phyloP scores from a whole-genome alignment of 768 basidiomycete genomes.

The Kwoniella sp. region DNA sequence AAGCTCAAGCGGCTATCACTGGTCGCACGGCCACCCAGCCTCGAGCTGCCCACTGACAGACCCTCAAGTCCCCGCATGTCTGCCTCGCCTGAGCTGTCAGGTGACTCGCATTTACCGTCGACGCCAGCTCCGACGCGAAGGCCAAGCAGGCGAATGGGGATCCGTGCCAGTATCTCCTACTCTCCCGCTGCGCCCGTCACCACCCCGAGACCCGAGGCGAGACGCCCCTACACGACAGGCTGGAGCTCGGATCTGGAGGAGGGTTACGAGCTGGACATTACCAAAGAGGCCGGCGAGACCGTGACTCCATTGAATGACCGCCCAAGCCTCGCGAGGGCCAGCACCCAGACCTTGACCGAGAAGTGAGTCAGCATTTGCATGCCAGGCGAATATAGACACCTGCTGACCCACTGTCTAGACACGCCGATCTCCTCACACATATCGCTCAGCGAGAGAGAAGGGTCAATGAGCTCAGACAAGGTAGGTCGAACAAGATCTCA shows the following conservation, averaged over 20 bases:
- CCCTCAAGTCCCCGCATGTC: background rate
- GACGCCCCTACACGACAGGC: constrained; percentile 2
- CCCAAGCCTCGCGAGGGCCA: too few species aligned
- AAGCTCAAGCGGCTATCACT: constrained; percentile 26
- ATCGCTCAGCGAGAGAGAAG: constrained; percentile 41
- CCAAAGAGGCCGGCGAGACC: background rate
- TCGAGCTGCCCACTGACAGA: background rate
- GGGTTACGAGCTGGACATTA: background rate
- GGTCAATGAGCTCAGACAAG: constrained; percentile 38
- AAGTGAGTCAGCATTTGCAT: constrained; percentile 22
- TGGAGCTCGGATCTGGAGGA: background rate
- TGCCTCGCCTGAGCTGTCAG: background rate
- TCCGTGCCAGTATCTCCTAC: constrained; percentile 1
- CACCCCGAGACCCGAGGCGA: background rate
- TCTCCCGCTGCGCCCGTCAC: constrained; percentile 3
- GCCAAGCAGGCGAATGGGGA: too few species aligned
- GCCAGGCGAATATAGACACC: background rate
- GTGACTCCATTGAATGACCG: too few species aligned
- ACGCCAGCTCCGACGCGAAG: too few species aligned
- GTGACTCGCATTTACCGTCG: too few species aligned
- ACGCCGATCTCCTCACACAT: constrained; percentile 34
- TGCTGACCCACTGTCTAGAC: constrained; percentile 12
- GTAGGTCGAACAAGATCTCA: constrained; percentile 11
- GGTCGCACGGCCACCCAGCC: background rate
- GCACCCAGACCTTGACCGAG: constrained; percentile 27